Conservation (phyloP, 352 stramenopile species). For the Pythium periplocum region DNA sequence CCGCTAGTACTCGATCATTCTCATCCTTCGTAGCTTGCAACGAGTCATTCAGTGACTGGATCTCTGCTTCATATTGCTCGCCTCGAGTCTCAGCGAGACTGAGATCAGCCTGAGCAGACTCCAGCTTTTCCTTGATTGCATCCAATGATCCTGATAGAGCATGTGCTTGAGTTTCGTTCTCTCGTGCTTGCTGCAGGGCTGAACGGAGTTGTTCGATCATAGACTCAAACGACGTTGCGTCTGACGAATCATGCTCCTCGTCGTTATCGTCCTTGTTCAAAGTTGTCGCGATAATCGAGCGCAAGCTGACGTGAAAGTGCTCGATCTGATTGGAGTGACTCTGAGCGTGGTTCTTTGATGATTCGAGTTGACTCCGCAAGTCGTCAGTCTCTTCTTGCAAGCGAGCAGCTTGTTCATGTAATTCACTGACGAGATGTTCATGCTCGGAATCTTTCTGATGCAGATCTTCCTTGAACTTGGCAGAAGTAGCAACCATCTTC, state of each 20-base stretch:
- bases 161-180: too few relatives aligned
- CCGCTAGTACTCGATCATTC: neutral
- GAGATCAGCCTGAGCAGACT: neutral
- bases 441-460: too few relatives aligned
- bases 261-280: slow-evolving; percentile 1
- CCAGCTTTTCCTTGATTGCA: slow-evolving; percentile 9
- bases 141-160: too few relatives aligned
- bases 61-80: slow-evolving; percentile 7
- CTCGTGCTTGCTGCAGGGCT: too few relatives aligned
- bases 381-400: slow-evolving; percentile 3
- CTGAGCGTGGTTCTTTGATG: slow-evolving; percentile 3
- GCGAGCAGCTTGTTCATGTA: neutral
- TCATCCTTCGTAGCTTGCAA: slow-evolving; percentile 6
- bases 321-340: slow-evolving; percentile 1
- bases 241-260: too few relatives aligned
- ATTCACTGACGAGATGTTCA: too few relatives aligned
- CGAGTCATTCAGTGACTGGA: slow-evolving; percentile 8
- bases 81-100: slow-evolving; percentile 2
- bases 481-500: too few relatives aligned
- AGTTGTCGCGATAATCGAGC: slow-evolving; percentile 1
- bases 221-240: too few relatives aligned
- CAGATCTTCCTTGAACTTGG: too few relatives aligned
- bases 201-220: too few relatives aligned
- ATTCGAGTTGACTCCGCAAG: slow-evolving; percentile 10
- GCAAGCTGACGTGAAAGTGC: slow-evolving; percentile 7